Base-by-base conservation (phyloP, 768 basidiomycete genomes). In the Mycena pura region DNA sequence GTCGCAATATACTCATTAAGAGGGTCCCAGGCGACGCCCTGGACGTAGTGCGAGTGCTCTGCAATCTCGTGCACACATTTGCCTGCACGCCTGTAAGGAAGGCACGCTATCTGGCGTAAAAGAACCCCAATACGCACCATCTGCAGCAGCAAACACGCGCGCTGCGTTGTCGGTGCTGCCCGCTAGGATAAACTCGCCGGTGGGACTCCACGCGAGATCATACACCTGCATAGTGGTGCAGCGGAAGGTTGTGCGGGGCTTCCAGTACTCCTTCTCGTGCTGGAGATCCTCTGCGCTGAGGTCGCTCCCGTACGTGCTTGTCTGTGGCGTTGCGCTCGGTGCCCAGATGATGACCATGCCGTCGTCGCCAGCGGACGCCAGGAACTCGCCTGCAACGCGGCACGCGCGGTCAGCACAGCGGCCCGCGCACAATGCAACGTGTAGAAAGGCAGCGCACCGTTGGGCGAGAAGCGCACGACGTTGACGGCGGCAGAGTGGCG, bases 11-110 rank as follows among this genome's bases (percentile, higher is more conserved):
- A 99, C 74, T 97, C 94, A 73, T 96, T 95, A 68, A 97, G 77
- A 1, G 97, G 97, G 66, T 99, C 97, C 97, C 97, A 99, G 0
- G 96, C 93, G 27, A 99, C 97, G 9, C 97, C 97, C 78, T 99
- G 97, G 0, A 99, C 97, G 71, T 93, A 98, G 74, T 99, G 96
- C 31, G 84, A 87, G 74, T 99, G 97, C 69, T 99, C 96, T 1
- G 93, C 90, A 61, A 96, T 91, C 73, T 95, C 93, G 67, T 88
- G 86, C 13, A 97, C 83, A 69, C 92, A 92, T 80, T 91, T 90
- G 27, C 94, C 94, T 94, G 69, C 25, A 38, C n/a, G 22, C 38
- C 36, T 36, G 34, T 31, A 25, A 54, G 39, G 69, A 25, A 32
- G 62, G 47, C 40, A 66, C 63, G 34, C n/a, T n/a, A n/a, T n/a